These are phyloP conservation scores for Styphnolobium japonicum DNA, from an alignment of 306 rosid genomes.

Conservation along the genomic window DNA sequence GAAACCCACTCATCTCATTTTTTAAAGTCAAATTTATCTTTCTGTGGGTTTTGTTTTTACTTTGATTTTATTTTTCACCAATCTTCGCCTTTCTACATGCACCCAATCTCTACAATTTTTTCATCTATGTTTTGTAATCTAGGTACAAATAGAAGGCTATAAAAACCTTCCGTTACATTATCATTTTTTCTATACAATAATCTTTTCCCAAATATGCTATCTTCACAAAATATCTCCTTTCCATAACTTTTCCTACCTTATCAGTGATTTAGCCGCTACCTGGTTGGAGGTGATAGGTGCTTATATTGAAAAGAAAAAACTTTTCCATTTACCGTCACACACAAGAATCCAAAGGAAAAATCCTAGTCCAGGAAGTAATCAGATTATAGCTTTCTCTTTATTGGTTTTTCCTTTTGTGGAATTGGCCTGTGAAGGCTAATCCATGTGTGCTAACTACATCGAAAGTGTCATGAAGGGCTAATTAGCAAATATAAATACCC, in stretches of 20 bases:
- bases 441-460: neutral
- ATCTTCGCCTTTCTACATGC: neutral
- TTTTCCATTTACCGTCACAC: neutral
- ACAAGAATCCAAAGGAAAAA: constrained; percentile 3
- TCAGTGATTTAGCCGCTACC: neutral
- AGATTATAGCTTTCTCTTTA: neutral
- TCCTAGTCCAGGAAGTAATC: neutral
- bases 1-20: no score
- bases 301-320: neutral
- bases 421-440: neutral
- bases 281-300: neutral
- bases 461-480: neutral
- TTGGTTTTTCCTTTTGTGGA: constrained; percentile 11
- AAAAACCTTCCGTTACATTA: neutral
- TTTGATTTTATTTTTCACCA: no score
- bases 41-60: no score
- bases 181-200: neutral
- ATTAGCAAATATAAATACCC: neutral
- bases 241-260: neutral
- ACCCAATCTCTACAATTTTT: neutral
- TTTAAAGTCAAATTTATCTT: no score
- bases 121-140: neutral
- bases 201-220: neutral
- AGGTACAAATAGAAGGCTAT: neutral
- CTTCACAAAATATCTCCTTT: neutral